Conservation (phyloP, 2,329 filamentous ascomycete species). For the Pseudogymnoascus sp. region DNA sequence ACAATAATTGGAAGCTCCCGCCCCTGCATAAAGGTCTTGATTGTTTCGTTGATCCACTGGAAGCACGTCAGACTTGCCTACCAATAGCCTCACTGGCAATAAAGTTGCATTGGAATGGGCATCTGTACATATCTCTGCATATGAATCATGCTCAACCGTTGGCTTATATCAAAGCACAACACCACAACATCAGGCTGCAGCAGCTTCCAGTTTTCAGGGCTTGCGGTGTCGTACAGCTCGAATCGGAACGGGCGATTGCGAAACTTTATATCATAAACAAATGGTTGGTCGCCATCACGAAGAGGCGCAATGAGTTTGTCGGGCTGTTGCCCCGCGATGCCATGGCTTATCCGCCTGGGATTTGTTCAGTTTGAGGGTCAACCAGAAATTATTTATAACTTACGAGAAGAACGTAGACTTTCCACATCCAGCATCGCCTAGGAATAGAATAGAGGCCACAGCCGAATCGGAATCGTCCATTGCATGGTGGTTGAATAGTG, state of each 20-base stretch:
- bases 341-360: slow-evolving; percentile 44
- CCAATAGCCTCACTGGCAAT: background rate
- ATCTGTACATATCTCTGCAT: slow-evolving; percentile 45
- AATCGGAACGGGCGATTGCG: slow-evolving; percentile 41
- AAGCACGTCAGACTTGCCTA: background rate
- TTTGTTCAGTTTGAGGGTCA: background rate
- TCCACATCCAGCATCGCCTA: slow-evolving; percentile 52
- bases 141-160: slow-evolving; percentile 49
- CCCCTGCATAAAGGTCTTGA: slow-evolving; percentile 34
- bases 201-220: slow-evolving; percentile 50
- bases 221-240: slow-evolving; percentile 52
- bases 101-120: background rate
- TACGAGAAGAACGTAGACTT: slow-evolving; percentile 57
- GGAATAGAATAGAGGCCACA: slow-evolving; percentile 44
- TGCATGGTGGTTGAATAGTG: slow-evolving; percentile 9
- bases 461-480: slow-evolving; percentile 30
- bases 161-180: slow-evolving; percentile 55
- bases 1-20: slow-evolving; percentile 47
- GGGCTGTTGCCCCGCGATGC: slow-evolving; percentile 33
- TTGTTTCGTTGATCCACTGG: slow-evolving; percentile 51
- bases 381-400: slow-evolving; percentile 25
- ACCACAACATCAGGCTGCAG: slow-evolving; percentile 50
- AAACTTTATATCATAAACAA: slow-evolving; percentile 46
- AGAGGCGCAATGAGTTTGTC: slow-evolving; percentile 40
- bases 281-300: slow-evolving; percentile 52